phyloP scores from a whole-genome alignment of 2,329 filamentous ascomycete genomes.

The Stagonosporopsis vannaccii region DNA sequence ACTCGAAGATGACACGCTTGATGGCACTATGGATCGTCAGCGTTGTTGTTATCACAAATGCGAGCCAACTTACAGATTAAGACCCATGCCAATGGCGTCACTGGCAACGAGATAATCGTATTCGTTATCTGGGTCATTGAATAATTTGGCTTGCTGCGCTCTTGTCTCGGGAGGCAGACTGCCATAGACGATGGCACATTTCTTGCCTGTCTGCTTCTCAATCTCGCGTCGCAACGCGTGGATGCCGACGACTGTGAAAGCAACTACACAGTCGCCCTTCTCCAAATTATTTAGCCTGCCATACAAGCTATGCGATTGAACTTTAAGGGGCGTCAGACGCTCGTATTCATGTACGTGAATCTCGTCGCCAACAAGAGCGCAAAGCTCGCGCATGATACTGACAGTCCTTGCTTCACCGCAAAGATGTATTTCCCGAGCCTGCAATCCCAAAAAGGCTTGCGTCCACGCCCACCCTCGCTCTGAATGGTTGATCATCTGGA shows the following conservation, averaged over 20 bases:
- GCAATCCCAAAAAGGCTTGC: conserved; percentile 83
- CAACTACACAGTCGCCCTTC: conserved; percentile 90
- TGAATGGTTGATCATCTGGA: conserved; percentile 88
- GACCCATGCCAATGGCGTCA: conserved; percentile 95
- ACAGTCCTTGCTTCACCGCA: conserved; percentile 90
- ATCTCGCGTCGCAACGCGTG: conserved; percentile 81
- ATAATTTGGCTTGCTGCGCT: conserved; percentile 87
- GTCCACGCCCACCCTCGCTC: conserved; percentile 96
- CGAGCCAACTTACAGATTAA: conserved; percentile 75
- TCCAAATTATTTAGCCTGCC: conserved; percentile 73
- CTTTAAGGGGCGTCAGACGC: conserved; percentile 78
- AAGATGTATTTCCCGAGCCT: conserved; percentile 88
- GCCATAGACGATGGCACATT: conserved; percentile 93
- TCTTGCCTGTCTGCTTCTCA: conserved; percentile 75
- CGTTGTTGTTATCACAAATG: neutral
- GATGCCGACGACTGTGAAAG: conserved; percentile 83
- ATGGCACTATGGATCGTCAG: conserved; percentile 63
- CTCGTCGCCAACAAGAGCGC: conserved; percentile 80
- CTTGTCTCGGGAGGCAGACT: conserved; percentile 90
- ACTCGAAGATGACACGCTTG: conserved; percentile 88
- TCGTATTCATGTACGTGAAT: conserved; percentile 83
- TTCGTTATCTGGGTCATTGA: conserved; percentile 94
- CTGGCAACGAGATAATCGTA: conserved; percentile 95
- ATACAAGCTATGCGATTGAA: conserved; percentile 68
- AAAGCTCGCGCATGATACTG: conserved; percentile 78